These are phyloP conservation scores for Xylona heveae DNA, from an alignment of 495 filamentous ascomycete species.

Conservation along the genomic window DNA sequence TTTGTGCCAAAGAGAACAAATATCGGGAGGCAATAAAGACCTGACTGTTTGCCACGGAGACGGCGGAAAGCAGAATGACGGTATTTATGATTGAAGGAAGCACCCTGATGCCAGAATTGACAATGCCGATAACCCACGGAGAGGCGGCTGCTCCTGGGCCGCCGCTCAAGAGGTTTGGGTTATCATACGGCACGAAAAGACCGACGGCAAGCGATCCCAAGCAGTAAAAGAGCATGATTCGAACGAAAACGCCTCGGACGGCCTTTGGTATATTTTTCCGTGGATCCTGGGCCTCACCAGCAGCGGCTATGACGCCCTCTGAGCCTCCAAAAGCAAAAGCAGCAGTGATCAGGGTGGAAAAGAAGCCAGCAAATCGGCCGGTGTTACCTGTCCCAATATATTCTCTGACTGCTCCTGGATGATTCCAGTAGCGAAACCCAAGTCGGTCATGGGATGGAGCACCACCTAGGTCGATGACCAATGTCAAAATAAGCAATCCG, in stretches of 20 bases:
- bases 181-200: conserved; percentile 28
- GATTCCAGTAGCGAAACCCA: conserved; percentile 18
- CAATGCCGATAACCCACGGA: conserved; percentile 42
- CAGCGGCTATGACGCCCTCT: background rate
- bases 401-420: conserved; percentile 14
- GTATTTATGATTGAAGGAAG: conserved; percentile 61
- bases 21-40: conserved; percentile 67
- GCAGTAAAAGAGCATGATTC: conserved; percentile 11
- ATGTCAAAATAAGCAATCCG: conserved; percentile 42
- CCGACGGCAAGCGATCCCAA: conserved; percentile 34
- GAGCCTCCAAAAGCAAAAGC: conserved; percentile 11
- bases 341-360: conserved; percentile 11
- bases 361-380: conserved; percentile 20
- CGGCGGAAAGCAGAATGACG: conserved; percentile 42
- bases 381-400: conserved; percentile 24
- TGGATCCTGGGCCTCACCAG: background rate
- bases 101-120: conserved; percentile 38
- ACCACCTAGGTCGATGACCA: conserved; percentile 43
- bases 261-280: background rate
- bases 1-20: conserved; percentile 43
- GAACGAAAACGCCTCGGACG: background rate
- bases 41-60: conserved; percentile 57
- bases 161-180: conserved; percentile 28
- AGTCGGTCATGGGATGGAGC: conserved; percentile 25
- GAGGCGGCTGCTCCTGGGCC: conserved; percentile 37